Base-by-base conservation (phyloP, 1,139 yeast genomes). In the Taiozyma sp. region DNA sequence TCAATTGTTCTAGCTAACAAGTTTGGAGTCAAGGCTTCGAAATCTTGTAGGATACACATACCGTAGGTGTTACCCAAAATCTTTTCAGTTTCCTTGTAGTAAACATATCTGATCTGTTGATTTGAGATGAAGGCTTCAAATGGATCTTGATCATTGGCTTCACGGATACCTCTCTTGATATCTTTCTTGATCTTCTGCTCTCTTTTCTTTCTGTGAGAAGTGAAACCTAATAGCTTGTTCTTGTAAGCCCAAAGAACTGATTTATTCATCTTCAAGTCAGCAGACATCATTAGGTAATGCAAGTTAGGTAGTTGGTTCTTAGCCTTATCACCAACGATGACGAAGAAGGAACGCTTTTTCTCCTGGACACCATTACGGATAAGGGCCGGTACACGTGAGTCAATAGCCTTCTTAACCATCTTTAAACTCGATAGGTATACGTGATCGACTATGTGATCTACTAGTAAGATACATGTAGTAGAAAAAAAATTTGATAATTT, bases 221-320 rank as follows among this genome's bases (percentile, higher is more conserved):
- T 90, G 68, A 93, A 95, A 0, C 99, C 99, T 47, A 89, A 70
- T 46, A 93, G 74, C 65, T 91, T 89, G 72, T 90, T 86, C 74
- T 95, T 95, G 70, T 95, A 93, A 6, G 98, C 98, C 99, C 99
- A 93, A 51, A 93, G 76, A 21, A 93, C 95, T n/a, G 95, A 86
- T 67, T 93, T 93, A 72, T 93, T 91, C 95, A 89, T 88, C 72
- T 88, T 91, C 64, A 90, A 77, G 65, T 93, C 95, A 5, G 97
- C 93, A 62, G 95, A 83, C 85, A 95, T 85, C 96, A 93, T 88
- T 62, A 93, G 77, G 68, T 93, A 91, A 68, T 93, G 99, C 63
- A 93, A 75, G 68, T 93, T 93, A 42, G 99, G 99, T 57, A 93
- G 79, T 74, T 95, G 99, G 69, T 93, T 89, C 63, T 95, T 85